phyloP scores from a whole-genome alignment of 2,329 filamentous ascomycete genomes.

The Shiraia sp. region DNA sequence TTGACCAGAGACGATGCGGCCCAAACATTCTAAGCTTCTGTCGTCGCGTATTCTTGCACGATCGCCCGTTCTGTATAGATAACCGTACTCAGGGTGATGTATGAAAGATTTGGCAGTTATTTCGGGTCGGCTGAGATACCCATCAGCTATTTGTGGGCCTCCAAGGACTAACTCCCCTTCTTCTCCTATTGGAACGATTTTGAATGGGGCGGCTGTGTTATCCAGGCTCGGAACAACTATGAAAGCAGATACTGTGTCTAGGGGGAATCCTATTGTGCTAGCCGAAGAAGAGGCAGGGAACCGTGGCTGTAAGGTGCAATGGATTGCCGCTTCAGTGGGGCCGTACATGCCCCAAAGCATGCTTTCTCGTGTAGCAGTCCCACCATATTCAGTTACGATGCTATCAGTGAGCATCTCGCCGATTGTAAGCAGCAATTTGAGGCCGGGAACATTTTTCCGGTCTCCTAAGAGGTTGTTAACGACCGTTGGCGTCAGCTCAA shows the following conservation, averaged over 20 bases:
- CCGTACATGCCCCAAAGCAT: constrained; percentile 94
- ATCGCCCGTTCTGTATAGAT: constrained; percentile 83
- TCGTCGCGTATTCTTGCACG: constrained; percentile 70
- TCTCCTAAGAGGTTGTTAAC: constrained; percentile 73
- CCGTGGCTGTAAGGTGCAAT: constrained; percentile 75
- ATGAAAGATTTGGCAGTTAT: constrained; percentile 76
- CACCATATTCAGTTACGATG: constrained; percentile 80
- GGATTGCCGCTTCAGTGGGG: constrained; percentile 88
- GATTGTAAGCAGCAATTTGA: constrained; percentile 80
- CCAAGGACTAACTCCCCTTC: constrained; percentile 81
- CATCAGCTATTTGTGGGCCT: constrained; percentile 76
- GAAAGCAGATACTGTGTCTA: constrained; percentile 81
- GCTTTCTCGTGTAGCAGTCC: constrained; percentile 54
- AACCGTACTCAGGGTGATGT: constrained; percentile 64
- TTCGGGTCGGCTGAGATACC: constrained; percentile 79
- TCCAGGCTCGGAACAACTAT: constrained; percentile 58
- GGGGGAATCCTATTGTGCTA: constrained; percentile 74
- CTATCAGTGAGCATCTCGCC: constrained; percentile 86
- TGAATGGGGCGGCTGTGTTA: constrained; percentile 39
- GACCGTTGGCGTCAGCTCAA: constrained; percentile 87
- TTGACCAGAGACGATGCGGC: constrained; percentile 78
- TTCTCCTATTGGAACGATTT: constrained; percentile 66
- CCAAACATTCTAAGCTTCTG: constrained; percentile 79
- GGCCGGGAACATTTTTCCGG: constrained; percentile 66
- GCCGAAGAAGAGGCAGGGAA: constrained; percentile 62